Evolutionary conservation across 1,284 basidiomycete genomes (phyloP).

Genomic region (Papiliotrema fonsecae): DNA sequence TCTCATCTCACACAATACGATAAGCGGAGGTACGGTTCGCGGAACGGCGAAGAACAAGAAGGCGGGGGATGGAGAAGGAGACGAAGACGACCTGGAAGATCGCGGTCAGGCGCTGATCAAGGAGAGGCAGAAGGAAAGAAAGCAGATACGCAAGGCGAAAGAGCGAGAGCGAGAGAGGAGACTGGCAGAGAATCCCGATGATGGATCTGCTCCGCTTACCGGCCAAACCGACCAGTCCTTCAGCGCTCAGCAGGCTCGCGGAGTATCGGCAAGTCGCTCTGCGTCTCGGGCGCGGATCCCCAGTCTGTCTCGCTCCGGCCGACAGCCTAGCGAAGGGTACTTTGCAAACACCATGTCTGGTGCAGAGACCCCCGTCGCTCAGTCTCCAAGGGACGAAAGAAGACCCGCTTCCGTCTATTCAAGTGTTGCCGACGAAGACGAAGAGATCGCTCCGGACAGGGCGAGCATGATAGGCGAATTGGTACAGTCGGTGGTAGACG

Average conservation of each 20-base stretch:
- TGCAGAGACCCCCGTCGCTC: conserved; percentile 20
- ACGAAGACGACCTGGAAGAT: conserved; percentile 51
- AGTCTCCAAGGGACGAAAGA: conserved; percentile 20
- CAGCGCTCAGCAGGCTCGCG: conserved; percentile 16
- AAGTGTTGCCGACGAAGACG: conserved; percentile 25
- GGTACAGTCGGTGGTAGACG: conserved; percentile 28
- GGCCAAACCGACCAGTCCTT: conserved; percentile 15
- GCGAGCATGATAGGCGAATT: conserved; percentile 25
- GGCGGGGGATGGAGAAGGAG: conserved; percentile 39
- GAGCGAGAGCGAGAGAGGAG: conserved; percentile 24
- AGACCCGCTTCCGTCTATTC: conserved; percentile 25
- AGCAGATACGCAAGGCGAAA: conserved; percentile 40
- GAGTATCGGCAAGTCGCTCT: conserved; percentile 12
- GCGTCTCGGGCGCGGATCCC: conserved; percentile 18
- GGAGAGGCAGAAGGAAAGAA: conserved; percentile 52
- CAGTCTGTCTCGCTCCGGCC: conserved; percentile 9
- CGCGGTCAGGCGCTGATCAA: conserved; percentile 55
- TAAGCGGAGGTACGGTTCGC: neutral
- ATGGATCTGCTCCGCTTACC: conserved; percentile 13
- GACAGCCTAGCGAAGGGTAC: conserved; percentile 17
- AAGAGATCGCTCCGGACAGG: conserved; percentile 19
- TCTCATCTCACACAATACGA: conserved; percentile 5
- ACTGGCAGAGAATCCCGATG: conserved; percentile 11
- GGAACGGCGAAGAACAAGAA: neutral
- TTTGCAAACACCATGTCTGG: conserved; percentile 22